phyloP scores from a whole-genome alignment of 2,329 filamentous ascomycete genomes.

The Coniosporium uncinatum region DNA sequence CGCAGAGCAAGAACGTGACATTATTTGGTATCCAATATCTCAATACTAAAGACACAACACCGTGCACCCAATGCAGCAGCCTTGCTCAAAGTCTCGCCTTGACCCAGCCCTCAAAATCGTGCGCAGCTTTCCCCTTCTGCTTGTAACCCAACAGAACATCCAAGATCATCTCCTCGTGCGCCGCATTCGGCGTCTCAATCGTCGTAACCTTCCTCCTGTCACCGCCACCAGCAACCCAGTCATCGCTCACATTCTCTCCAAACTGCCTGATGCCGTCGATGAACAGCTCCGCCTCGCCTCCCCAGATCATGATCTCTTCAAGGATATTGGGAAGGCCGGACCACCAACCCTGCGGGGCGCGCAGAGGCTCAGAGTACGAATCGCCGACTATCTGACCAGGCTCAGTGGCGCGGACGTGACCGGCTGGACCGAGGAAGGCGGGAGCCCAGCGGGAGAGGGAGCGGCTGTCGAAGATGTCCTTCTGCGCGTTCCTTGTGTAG shows the following conservation, averaged over 20 bases:
- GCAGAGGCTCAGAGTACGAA: conserved; percentile 46
- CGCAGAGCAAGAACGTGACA: too few relatives aligned
- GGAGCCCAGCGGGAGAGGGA: conserved; percentile 37
- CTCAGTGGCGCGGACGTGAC: not conserved
- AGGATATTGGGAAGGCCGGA: conserved; percentile 34
- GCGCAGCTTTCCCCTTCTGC: conserved; percentile 1
- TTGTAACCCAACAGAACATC: conserved; percentile 18
- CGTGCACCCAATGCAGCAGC: too few relatives aligned
- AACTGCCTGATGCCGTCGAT: conserved; percentile 50
- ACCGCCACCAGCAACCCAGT: conserved; percentile 10
- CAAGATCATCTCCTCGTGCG: conserved; percentile 34
- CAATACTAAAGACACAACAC: too few relatives aligned
- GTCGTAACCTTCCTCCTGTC: conserved; percentile 6
- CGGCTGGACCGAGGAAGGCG: conserved; percentile 36
- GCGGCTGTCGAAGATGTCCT: conserved; percentile 40
- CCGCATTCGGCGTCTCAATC: conserved; percentile 26
- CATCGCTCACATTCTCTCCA: conserved; percentile 36
- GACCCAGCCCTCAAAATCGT: conserved; percentile 3
- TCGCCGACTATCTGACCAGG: conserved; percentile 22
- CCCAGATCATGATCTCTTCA: conserved; percentile 44
- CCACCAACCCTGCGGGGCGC: conserved; percentile 49
- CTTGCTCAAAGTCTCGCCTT: conserved; percentile 5
- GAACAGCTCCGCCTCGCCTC: conserved; percentile 49
- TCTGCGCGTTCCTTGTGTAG: conserved; percentile 37
- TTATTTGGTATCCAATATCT: too few relatives aligned